Base-by-base conservation (phyloP, 768 basidiomycete genomes). In the Xerocomus spinulosus region DNA sequence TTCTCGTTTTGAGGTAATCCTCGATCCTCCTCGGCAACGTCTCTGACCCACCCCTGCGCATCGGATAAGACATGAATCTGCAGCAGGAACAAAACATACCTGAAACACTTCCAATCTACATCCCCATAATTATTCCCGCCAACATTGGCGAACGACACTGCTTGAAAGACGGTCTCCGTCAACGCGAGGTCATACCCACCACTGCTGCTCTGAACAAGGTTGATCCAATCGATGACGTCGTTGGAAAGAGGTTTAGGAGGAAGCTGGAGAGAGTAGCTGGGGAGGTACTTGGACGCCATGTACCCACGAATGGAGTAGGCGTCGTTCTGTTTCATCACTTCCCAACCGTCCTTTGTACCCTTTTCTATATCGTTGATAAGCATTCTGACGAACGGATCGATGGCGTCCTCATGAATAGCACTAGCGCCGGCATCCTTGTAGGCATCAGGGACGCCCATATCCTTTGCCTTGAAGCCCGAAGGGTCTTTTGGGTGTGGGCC, bases 121-220 rank as follows among this genome's bases (percentile, higher is more conserved):
- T 54, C 48, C 7, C 52, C 54, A 4, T 33, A 56, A 30, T 48
- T 7, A 5, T 2, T 46, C 5, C 23, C 12, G 3, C 34, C 40
- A 0, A 46, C 29, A 1, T 38, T 26, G 28, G 52, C 58, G 23
- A 69, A 70, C 3, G 57, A 58, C 18, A 72, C 26, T 5, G 54
- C 44, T 5, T 51, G 61, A 17, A 74, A 50, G n/a, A 74, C 62
- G 0, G 59, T 51, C 52, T 74, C 72, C 1, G 66, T 52, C 32
- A 73, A 54, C 15, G 61, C 61, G 0, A 60, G 59, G 47, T 74
- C 68, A 51, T 64, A 74, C 49, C 54, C 62, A 1, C 63, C 66
- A 5, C 61, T 60, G 24, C 52, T 59, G 14, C 56, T 59, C 30
- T 59, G 64, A 12, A 73, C 63, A 9, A 66, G 68, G 42, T 68